Evolutionary conservation across 306 rosid genomes (phyloP).

Genomic region (Quercus bicolor): DNA sequence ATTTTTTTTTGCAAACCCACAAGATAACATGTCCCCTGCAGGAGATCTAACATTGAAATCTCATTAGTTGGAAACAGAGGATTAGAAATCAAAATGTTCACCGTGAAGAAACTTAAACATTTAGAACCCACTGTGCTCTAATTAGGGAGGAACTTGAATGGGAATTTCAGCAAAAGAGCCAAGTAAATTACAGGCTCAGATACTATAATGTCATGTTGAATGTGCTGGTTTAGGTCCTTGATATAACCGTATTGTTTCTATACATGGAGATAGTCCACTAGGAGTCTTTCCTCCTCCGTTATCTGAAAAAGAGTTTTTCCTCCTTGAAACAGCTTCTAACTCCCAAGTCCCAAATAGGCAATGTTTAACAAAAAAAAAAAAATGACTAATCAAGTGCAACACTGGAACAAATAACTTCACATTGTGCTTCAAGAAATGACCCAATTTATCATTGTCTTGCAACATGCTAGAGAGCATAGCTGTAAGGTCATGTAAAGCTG

Average conservation of each 20-base stretch:
- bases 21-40: background rate
- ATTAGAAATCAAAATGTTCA: background rate
- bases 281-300: background rate
- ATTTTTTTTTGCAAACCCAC: background rate
- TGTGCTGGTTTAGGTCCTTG: background rate
- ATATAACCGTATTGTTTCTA: background rate
- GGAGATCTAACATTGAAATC: background rate
- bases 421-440: background rate
- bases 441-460: background rate
- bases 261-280: background rate
- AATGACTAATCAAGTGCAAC: background rate
- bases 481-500: background rate
- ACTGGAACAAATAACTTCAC: background rate
- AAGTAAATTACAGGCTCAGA: background rate
- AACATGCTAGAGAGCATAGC: background rate
- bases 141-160: background rate
- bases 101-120: background rate
- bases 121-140: background rate
- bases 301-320: no score
- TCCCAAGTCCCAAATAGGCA: background rate
- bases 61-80: background rate
- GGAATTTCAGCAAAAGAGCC: background rate
- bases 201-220: background rate
- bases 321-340: background rate
- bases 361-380: background rate